These are phyloP conservation scores for Fonsecaea pugnacius DNA, from an alignment of 2,329 filamentous ascomycete species.

Conservation along the genomic window DNA sequence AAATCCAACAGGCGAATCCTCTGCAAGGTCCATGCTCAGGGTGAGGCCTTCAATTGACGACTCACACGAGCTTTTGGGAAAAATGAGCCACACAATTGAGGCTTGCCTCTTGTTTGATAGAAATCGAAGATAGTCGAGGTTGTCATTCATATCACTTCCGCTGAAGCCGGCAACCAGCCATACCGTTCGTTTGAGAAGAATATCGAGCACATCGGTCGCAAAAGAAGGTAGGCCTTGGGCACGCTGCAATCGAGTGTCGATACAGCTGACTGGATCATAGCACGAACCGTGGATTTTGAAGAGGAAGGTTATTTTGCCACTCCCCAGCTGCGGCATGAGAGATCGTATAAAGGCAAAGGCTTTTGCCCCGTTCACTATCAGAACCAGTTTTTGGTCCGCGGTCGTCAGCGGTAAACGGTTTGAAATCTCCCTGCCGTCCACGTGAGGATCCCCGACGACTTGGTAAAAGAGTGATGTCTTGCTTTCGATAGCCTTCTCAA, in stretches of 20 bases:
- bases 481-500: constrained; percentile 7
- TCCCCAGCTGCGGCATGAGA: constrained; percentile 14
- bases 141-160: constrained; percentile 19
- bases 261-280: constrained; percentile 13
- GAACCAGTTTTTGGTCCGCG: neutral
- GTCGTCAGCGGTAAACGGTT: neutral
- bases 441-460: constrained; percentile 7
- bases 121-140: constrained; percentile 13
- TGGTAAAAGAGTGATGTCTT: constrained; percentile 1
- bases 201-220: constrained; percentile 16
- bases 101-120: constrained; percentile 11
- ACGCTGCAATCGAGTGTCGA: constrained; percentile 14
- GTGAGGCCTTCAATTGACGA: constrained; percentile 6
- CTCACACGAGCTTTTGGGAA: constrained; percentile 3
- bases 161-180: constrained; percentile 17
- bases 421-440: constrained; percentile 11
- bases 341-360: constrained; percentile 11
- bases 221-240: constrained; percentile 14
- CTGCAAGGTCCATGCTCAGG: neutral
- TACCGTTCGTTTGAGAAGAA: constrained; percentile 12
- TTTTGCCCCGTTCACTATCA: constrained; percentile 15
- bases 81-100: constrained; percentile 4
- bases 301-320: constrained; percentile 8
- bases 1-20: constrained; percentile 10
- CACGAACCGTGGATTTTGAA: constrained; percentile 17